Base-by-base conservation (phyloP, 164 flowering plant species). In the Paratinospora sagittata region DNA sequence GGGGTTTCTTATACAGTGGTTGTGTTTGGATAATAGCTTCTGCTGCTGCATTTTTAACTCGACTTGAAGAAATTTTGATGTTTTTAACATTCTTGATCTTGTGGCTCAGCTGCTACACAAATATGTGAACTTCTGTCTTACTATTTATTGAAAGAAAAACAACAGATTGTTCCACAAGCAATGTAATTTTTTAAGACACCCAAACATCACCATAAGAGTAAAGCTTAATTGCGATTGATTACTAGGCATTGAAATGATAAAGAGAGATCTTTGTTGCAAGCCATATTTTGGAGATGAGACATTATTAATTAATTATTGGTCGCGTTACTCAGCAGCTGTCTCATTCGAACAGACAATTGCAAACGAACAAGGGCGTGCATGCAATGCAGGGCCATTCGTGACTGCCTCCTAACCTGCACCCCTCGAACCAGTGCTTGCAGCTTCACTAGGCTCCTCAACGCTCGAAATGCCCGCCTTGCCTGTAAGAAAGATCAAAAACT, bases 401-500 rank as follows among this genome's bases (percentile, higher is more conserved):
- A 74, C 72, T 91, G 94, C 70, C 74, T 85, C 83, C 97, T 84
- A 69, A 79, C 88, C 17, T 70, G 70, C 62, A 69, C 85, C 45
- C 94, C 94, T 0, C 94, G 91, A 60, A 80, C 92, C 77, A 89
- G 16, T 6, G 94, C 94, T 78, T 91, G 97, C 61, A 89, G 79
- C 85, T 84, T 91, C 78, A 91, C 94, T 14, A 91, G 76, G 77
- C 91, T 85, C 81, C 72, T 85, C 67, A 88, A 80, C 9, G 92
- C 97, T 62, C 81, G 73, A 72, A 75, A 85, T 26, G 91, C 92
- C 39, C 84, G 74, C 55, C 89, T 77, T 65, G 91, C 94, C 94
- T 91, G 30, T 19, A n/a, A n/a, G n/a, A n/a, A n/a, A n/a, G n/a
- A n/a, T n/a, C 16, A 19, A 13, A 10, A 52, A 52, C 3, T 24